A percentile compares a stretch with the other conserved stretches of the same genome.
phyloP scores from a whole-genome alignment of 164 flowering plant genomes.

The Magnolia changhungtana region DNA sequence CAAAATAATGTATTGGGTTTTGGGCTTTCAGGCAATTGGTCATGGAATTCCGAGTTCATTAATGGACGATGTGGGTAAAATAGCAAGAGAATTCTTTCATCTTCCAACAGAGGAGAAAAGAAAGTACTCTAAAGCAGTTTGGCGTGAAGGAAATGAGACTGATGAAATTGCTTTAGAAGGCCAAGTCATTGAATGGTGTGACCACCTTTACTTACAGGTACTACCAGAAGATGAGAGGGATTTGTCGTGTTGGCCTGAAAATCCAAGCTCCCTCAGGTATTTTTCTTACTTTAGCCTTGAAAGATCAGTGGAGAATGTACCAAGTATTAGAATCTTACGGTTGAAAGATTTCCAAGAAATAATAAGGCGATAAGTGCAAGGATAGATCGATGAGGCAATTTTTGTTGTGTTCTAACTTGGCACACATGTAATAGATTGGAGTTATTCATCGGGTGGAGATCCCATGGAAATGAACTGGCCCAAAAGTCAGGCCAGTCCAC shows the following conservation, averaged over 20 bases:
- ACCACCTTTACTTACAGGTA: conserved; percentile 8
- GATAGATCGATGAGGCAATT: too few relatives aligned
- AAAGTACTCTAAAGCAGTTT: conserved; percentile 23
- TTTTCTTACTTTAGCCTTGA: neutral
- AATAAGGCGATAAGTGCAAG: too few relatives aligned
- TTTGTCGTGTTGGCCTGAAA: conserved; percentile 12
- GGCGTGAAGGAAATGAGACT: conserved; percentile 1
- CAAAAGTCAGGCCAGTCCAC: too few relatives aligned
- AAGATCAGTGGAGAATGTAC: too few relatives aligned
- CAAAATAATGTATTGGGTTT: neutral
- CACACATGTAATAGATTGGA: too few relatives aligned
- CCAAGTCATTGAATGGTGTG: conserved; percentile 16
- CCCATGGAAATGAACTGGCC: too few relatives aligned
- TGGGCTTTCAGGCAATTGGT: conserved; percentile 23
- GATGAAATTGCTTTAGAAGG: conserved; percentile 7
- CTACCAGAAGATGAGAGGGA: conserved; percentile 13
- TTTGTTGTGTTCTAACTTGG: too few relatives aligned
- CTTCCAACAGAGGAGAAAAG: conserved; percentile 28
- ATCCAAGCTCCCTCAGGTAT: conserved; percentile 21
- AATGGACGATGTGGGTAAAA: conserved; percentile 22
- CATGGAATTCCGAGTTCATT: conserved; percentile 30
- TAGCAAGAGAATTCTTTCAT: conserved; percentile 28
- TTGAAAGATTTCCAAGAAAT: too few relatives aligned
- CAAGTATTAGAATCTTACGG: too few relatives aligned
- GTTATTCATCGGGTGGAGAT: too few relatives aligned